Evolutionary conservation across 257 asterid species (phyloP).

Genomic region (Solanum ahanhuiri): DNA sequence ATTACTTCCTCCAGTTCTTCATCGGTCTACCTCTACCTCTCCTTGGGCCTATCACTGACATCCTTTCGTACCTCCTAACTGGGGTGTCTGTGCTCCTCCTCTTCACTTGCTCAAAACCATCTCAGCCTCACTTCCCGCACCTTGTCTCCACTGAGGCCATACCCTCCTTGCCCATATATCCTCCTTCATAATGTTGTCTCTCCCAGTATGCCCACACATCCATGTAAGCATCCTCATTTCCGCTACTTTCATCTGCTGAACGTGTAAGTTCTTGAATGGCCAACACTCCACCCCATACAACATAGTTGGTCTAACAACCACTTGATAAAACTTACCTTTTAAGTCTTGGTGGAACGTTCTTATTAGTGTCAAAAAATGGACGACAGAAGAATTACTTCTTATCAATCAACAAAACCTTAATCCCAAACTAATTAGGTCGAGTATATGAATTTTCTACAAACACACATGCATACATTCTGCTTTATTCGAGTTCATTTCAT

Average conservation of each 20-base stretch:
- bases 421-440: background rate
- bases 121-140: rapidly evolving
- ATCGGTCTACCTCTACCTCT: background rate
- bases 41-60: background rate
- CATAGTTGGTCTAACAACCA: background rate
- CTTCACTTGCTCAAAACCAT: background rate
- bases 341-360: background rate
- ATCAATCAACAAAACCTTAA: background rate
- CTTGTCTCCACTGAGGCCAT: background rate
- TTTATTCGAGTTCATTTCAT: background rate
- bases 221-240: background rate
- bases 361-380: background rate
- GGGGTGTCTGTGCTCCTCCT: background rate
- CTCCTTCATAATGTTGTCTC: background rate
- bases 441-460: background rate
- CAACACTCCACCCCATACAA: background rate
- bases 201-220: background rate
- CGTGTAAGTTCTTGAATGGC: background rate
- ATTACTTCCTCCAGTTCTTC: background rate
- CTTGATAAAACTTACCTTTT: background rate
- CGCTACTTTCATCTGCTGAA: background rate
- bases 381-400: background rate
- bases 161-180: background rate
- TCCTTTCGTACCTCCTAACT: background rate
- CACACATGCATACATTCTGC: background rate